A percentile compares a stretch with the other conserved stretches of the same genome.
These are phyloP conservation scores for Phytophthora ohioensis DNA, from an alignment of 352 stramenopile genomes.

Conservation along the genomic window DNA sequence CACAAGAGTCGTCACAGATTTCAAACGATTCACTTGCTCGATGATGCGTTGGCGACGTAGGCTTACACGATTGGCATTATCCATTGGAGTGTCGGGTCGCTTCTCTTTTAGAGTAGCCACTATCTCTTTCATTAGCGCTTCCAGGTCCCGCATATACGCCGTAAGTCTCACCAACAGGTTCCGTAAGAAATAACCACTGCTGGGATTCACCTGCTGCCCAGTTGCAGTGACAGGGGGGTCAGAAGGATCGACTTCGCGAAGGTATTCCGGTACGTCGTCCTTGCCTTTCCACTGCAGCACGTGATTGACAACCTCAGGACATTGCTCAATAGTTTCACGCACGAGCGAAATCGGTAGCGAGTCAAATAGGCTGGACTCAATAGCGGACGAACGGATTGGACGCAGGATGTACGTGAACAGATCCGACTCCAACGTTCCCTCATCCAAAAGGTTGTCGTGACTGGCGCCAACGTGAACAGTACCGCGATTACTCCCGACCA, in stretches of 20 bases:
- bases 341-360: constrained; percentile 79
- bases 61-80: constrained; percentile 18
- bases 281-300: constrained; percentile 82
- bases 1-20: constrained; percentile 52
- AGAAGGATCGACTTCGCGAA: constrained; percentile 45
- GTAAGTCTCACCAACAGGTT: constrained; percentile 39
- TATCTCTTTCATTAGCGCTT: constrained; percentile 33
- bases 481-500: constrained; percentile 1
- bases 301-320: constrained; percentile 80
- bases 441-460: constrained; percentile 50
- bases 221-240: constrained; percentile 4
- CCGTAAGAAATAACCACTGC: constrained; percentile 43
- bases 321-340: constrained; percentile 80
- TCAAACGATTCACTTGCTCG: constrained; percentile 68
- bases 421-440: constrained; percentile 63
- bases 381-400: constrained; percentile 79
- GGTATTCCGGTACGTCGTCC: constrained; percentile 59
- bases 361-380: constrained; percentile 82
- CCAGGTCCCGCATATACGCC: constrained; percentile 35
- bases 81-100: constrained; percentile 14
- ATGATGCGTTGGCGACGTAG: constrained; percentile 39
- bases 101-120: constrained; percentile 31
- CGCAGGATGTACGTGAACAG: constrained; percentile 85
- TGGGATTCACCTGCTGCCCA: constrained; percentile 11
- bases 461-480: not conserved